Evolutionary conservation across 371 early-diverging fungal genomes (phyloP), one percentile per base, ranked within the genome.

Genomic region (Mortierella sp.): DNA sequence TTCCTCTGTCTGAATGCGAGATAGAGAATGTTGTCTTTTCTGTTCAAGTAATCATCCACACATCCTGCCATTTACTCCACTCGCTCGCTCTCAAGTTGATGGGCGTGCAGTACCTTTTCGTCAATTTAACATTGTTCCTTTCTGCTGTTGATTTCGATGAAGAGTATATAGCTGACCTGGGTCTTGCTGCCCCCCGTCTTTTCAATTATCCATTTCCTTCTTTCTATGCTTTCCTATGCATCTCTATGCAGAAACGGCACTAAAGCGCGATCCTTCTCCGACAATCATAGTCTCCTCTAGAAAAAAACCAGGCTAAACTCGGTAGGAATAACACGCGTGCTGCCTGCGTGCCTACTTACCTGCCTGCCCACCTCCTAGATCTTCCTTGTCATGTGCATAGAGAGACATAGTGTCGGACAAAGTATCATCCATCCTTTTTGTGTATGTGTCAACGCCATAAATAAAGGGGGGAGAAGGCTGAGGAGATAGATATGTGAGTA

Each of bases 11-110:
- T 19, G 6, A 31, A 6, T 63, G 34, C 8, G 8, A 34, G 19
- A 42, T 68, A 34, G 14, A 5, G 34, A 34, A 63, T 34, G 31
- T 34, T 63, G 21, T 38, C 34, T 42, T 28, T 19, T 68, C 24
- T 68, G 11, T 38, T 42, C 38, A 68, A 38, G 42, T 68, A 68
- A 38, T 68, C 65, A 68, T 55, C 55, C 24, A 55, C 7, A 31
- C 31, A 13, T 31, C 7, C 34, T 13, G 14, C 28, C 55, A 6
- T 19, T 55, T 19, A 57, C 34, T 31, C 28, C 34, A 28, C 38
- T 63, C 63, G 7, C 34, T 38, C 38, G 68, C 68, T 68, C 68
- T 38, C 68, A 68, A 38, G 24, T 21, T 34, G 68, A 68, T 68
- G 44, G 68, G 68, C 68, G 68, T 68, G 68, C 68, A 42, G 68